phyloP scores from a whole-genome alignment of 1,284 basidiomycete genomes.

The Sanguinoderma infundibulare region DNA sequence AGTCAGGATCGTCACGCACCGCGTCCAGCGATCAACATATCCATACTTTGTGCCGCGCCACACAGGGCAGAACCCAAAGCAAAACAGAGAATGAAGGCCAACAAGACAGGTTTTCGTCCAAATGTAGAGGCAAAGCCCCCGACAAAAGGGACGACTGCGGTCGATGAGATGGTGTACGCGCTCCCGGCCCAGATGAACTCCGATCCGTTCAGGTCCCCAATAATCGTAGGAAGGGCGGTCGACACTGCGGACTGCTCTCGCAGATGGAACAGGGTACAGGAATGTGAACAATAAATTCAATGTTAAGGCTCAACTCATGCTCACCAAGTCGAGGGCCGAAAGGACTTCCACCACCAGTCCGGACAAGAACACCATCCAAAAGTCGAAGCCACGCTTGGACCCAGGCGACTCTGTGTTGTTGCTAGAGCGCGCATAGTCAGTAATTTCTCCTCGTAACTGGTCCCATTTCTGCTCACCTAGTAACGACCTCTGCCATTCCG shows the following conservation, averaged over 20 bases:
- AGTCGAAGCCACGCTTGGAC: slow-evolving; percentile 2
- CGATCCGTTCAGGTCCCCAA: slow-evolving; percentile 33
- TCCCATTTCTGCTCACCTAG: too few species aligned
- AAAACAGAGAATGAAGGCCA: slow-evolving; percentile 39
- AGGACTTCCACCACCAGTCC: slow-evolving; percentile 10
- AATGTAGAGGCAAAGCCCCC: slow-evolving; percentile 36
- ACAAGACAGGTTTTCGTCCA: slow-evolving; percentile 39
- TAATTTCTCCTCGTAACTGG: too few species aligned
- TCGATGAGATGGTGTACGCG: slow-evolving; percentile 34
- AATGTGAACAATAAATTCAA: background rate
- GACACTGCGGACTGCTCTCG: background rate
- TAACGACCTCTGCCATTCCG: too few species aligned
- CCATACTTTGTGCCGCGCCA: slow-evolving; percentile 40
- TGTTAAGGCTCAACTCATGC: too few species aligned
- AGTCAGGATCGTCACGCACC: slow-evolving; percentile 1
- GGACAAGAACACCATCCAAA: slow-evolving; percentile 9
- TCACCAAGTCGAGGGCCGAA: slow-evolving; percentile 12
- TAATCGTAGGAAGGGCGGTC: slow-evolving; percentile 39
- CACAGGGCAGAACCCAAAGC: slow-evolving; percentile 40
- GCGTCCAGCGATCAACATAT: slow-evolving; percentile 36
- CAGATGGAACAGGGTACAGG: too few species aligned
- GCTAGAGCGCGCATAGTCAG: too few species aligned
- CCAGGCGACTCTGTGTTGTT: too few species aligned
- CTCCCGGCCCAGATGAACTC: slow-evolving; percentile 37
- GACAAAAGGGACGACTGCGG: slow-evolving; percentile 33